phyloP scores from a whole-genome alignment of 2,329 filamentous ascomycete genomes.

The Allantophomopsis lycopodina region DNA sequence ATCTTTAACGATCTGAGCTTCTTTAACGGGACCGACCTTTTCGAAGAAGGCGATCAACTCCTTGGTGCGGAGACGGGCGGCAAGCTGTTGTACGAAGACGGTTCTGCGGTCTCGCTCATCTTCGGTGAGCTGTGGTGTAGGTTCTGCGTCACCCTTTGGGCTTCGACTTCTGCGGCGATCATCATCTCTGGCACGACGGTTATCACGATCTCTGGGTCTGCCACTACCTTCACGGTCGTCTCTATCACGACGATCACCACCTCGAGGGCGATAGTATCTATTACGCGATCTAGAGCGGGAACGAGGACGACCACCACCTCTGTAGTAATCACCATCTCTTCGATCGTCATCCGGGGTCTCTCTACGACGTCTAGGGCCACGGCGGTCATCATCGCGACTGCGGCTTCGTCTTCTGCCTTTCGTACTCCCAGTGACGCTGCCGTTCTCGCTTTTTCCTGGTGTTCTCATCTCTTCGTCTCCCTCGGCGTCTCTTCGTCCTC shows the following conservation, averaged over 20 bases:
- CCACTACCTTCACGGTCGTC: slow-evolving; percentile 36
- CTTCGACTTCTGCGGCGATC: slow-evolving; percentile 23
- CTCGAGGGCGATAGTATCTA: slow-evolving; percentile 36
- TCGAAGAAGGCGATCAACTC: slow-evolving; percentile 94
- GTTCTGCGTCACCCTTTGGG: slow-evolving; percentile 27
- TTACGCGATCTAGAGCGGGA: slow-evolving; percentile 61
- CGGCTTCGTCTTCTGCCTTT: slow-evolving; percentile 71
- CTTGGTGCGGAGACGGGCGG: slow-evolving; percentile 80
- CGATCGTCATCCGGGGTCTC: slow-evolving; percentile 30
- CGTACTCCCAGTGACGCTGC: slow-evolving; percentile 54
- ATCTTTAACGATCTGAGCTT: slow-evolving; percentile 98
- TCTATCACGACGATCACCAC: slow-evolving; percentile 31
- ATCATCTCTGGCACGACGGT: slow-evolving; percentile 24
- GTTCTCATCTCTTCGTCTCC: slow-evolving; percentile 42
- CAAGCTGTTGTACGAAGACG: slow-evolving; percentile 96
- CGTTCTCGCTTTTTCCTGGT: slow-evolving; percentile 62
- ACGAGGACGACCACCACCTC: slow-evolving; percentile 46
- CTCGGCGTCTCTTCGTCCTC: slow-evolving; percentile 31
- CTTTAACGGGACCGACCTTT: slow-evolving; percentile 85
- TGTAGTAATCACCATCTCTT: slow-evolving; percentile 55
- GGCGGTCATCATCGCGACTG: slow-evolving; percentile 64
- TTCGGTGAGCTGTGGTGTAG: slow-evolving; percentile 67
- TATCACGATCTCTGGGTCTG: slow-evolving; percentile 24
- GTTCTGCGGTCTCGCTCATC: slow-evolving; percentile 95
- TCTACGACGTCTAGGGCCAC: slow-evolving; percentile 60